Percentiles rank a stretch among this genome's conserved stretches.
Conservation (phyloP, 2,329 filamentous ascomycete genomes). For the Cordyceps javanica region DNA sequence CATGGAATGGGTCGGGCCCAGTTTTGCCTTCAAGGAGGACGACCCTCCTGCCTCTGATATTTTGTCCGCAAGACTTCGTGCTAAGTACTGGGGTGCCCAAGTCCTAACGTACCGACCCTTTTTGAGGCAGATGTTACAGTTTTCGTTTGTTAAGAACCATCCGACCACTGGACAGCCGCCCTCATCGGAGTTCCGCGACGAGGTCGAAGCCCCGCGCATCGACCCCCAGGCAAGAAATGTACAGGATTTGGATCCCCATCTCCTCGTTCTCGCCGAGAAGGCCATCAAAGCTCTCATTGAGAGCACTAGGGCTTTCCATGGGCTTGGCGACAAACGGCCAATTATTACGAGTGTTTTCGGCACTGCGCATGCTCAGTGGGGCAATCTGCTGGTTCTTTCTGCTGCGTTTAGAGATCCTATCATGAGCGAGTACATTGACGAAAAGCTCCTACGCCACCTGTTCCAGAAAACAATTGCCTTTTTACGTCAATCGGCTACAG, state of each 20-base stretch:
- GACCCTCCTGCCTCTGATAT: constrained; percentile 71
- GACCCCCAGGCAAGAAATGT: constrained; percentile 30
- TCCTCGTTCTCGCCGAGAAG: constrained; percentile 49
- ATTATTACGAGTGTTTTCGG: constrained; percentile 96
- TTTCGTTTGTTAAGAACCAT: constrained; percentile 32
- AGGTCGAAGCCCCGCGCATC: constrained; percentile 32
- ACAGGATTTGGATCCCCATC: constrained; percentile 36
- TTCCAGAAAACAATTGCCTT: constrained; percentile 72
- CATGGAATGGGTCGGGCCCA: constrained; percentile 41
- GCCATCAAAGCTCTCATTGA: constrained; percentile 72
- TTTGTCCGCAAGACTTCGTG: constrained; percentile 74
- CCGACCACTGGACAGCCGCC: constrained; percentile 27
- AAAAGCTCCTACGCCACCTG: constrained; percentile 49
- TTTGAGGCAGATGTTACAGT: constrained; percentile 49
- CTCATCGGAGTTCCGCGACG: constrained; percentile 30
- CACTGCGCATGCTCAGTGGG: constrained; percentile 95
- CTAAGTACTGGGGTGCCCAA: constrained; percentile 89
- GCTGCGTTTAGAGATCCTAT: constrained; percentile 67
- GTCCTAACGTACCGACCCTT: constrained; percentile 87
- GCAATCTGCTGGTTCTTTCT: constrained; percentile 85
- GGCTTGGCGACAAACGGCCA: constrained; percentile 56
- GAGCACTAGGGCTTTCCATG: constrained; percentile 78
- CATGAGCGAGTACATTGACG: constrained; percentile 52
- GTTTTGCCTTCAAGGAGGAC: constrained; percentile 54
- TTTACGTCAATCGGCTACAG: constrained; percentile 61